Conservation (phyloP, 129 eudicot genomes). For the Kitagawia praeruptora region DNA sequence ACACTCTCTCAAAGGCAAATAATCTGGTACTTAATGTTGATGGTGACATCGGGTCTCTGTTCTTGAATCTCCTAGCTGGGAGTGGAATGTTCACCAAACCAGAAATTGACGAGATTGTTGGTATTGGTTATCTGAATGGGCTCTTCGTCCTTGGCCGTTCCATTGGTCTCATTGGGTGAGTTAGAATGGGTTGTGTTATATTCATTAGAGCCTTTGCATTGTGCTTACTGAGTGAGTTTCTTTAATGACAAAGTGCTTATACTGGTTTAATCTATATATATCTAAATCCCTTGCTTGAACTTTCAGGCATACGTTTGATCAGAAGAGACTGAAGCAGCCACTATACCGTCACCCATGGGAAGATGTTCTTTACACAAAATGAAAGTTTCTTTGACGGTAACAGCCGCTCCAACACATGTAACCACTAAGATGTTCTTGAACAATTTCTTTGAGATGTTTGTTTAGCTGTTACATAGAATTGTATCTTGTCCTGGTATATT, state of each 20-base stretch:
- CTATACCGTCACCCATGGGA: conserved; percentile 99
- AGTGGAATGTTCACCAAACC: conserved; percentile 95
- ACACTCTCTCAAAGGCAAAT: conserved; percentile 93
- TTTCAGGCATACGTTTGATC: conserved; percentile 93
- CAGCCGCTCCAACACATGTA: conserved; percentile 7
- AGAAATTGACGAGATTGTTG: conserved; percentile 90
- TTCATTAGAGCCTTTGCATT: not conserved
- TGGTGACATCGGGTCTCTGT: conserved; percentile 95
- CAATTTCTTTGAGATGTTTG: conserved; percentile 22
- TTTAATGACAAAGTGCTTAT: not conserved
- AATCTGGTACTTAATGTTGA: conserved; percentile 89
- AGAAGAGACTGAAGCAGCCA: conserved; percentile 98
- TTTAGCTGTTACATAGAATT: conserved; percentile 1
- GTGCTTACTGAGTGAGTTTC: not conserved
- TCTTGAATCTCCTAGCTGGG: conserved; percentile 94
- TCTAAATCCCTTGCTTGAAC: conserved; percentile 10
- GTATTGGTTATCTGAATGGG: conserved; percentile 90
- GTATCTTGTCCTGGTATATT: conserved; percentile 19
- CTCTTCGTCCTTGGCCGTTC: conserved; percentile 96
- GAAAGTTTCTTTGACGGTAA: conserved; percentile 16
- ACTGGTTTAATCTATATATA: not conserved
- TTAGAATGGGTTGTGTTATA: not conserved
- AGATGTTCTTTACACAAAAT: conserved; percentile 96
- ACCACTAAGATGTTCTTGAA: conserved; percentile 16
- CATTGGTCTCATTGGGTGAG: conserved; percentile 97